Base-by-base conservation (phyloP, 2,329 filamentous ascomycete species). In the Metarhizium guizhouense region DNA sequence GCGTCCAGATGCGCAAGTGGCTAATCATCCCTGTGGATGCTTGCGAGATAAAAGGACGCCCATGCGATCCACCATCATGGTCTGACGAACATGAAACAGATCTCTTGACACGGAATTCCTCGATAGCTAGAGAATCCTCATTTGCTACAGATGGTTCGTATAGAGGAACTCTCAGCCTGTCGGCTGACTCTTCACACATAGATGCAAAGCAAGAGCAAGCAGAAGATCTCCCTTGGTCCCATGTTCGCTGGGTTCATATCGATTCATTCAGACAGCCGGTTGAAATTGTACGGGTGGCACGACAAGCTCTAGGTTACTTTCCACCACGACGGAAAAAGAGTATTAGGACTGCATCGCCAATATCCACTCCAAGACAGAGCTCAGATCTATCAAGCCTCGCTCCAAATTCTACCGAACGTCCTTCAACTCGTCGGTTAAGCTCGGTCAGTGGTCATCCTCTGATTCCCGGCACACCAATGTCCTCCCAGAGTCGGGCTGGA, bases 281-380 rank as follows among this genome's bases (percentile, higher is more conserved):
- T 29, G 89, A 96, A 68, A 94, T 99, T 61, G 90, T 85, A 16
- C 85, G 94, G 34, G 83, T 97, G 56, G 84, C 90, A 25, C 84
- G 89, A 56, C 85, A 86, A 70, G 81, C 87, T 2, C 79, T 96
- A 48, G 93, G 92, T 29, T 97, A 93, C 72, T 97, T 97, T 66
- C 93, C 93, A 3, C 92, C 92, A 7, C 83, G 91, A 20, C 80
- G 91, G 67, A 90, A 92, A 83, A 94, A 94, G 85, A 94, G 88
- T 59, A 72, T 82, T 10, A 76, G 80, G 63, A 84, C 84, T 1
- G 79, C 81, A 53, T 87, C 88, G 3, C 79, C 83, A 14, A 62
- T 84, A 53, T 83, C 85, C 18, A 90, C 86, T 2, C 87, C 88
- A 7, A 81, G 82, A 20, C 78, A 81, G 48, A 88, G 85, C 42